Evolutionary conservation across 805 yeast species (phyloP).

Genomic region (Yamadazyma sp.): DNA sequence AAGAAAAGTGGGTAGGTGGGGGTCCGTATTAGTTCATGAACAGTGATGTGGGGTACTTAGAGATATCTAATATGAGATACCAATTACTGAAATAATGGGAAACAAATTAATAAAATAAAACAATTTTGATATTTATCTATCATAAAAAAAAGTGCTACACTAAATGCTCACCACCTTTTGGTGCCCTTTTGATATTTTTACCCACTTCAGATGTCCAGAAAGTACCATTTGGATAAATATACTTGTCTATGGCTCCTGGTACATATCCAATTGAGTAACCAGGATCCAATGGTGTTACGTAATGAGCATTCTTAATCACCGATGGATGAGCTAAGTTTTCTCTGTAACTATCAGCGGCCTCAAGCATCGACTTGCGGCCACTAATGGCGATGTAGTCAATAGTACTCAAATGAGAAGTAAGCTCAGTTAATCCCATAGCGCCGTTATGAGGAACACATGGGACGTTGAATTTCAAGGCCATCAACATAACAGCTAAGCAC

Average conservation of each 20-base stretch:
- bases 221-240: constrained; percentile 15
- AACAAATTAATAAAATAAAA: not conserved
- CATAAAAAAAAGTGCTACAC: too few relatives aligned
- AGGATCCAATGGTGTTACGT: constrained; percentile 18
- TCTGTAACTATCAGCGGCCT: constrained; percentile 19
- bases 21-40: too few relatives aligned
- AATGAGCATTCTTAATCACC: constrained; percentile 17
- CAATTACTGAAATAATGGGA: too few relatives aligned
- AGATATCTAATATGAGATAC: too few relatives aligned
- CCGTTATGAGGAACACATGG: constrained; percentile 20
- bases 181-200: constrained; percentile 15
- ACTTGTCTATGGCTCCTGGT: constrained; percentile 17
- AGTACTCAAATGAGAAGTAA: constrained; percentile 16
- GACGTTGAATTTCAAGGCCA: constrained; percentile 17
- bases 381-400: constrained; percentile 17
- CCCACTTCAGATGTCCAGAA: constrained; percentile 21
- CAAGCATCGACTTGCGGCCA: constrained; percentile 18
- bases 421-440: constrained; percentile 19
- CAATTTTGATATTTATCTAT: too few relatives aligned
- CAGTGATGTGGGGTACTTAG: too few relatives aligned
- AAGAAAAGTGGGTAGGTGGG: too few relatives aligned
- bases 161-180: constrained; percentile 16
- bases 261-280: constrained; percentile 18
- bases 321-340: constrained; percentile 17
- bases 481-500: constrained; percentile 19